Percentiles rank a stretch among this genome's conserved stretches.
Evolutionary conservation across 2,329 filamentous ascomycete genomes (phyloP).

Genomic region (Phyllosticta citrichinensis): DNA sequence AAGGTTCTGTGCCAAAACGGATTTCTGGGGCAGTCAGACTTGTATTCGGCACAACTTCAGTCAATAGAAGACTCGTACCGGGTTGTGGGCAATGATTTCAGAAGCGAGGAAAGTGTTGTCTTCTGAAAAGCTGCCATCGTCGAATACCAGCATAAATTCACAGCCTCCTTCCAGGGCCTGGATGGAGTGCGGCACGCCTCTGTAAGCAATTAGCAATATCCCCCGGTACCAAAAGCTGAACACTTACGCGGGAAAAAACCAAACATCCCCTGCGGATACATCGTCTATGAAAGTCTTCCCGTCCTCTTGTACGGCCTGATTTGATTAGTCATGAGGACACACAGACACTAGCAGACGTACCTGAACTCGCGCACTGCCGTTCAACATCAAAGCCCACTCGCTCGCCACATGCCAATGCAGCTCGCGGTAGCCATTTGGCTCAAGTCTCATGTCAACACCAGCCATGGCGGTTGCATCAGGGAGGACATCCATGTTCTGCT

Average conservation of each 20-base stretch:
- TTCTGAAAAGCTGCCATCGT: constrained; percentile 14
- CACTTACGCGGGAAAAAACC: constrained; percentile 14
- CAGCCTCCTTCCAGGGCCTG: constrained; percentile 12
- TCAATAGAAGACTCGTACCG: not conserved
- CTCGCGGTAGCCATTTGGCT: constrained; percentile 13
- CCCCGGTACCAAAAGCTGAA: not conserved
- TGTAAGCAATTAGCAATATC: not conserved
- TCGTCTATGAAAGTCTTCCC: constrained; percentile 13
- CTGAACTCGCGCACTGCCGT: constrained; percentile 27
- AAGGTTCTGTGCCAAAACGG: constrained; percentile 47
- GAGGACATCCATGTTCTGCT: constrained; percentile 44
- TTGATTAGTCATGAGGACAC: not conserved
- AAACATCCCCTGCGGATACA: constrained; percentile 13
- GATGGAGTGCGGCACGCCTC: constrained; percentile 12
- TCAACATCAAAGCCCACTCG: constrained; percentile 31
- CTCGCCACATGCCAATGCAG: constrained; percentile 26
- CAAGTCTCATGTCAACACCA: constrained; percentile 13
- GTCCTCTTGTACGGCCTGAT: constrained; percentile 11
- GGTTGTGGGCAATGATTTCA: constrained; percentile 13
- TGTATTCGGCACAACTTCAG: not conserved
- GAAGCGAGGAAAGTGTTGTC: constrained; percentile 13
- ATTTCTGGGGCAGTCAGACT: constrained; percentile 20
- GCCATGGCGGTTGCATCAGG: constrained; percentile 24
- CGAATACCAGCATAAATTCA: constrained; percentile 15
- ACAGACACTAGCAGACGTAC: not conserved